Conservation (phyloP, 1,284 basidiomycete genomes). For the Mixia osmundae region DNA sequence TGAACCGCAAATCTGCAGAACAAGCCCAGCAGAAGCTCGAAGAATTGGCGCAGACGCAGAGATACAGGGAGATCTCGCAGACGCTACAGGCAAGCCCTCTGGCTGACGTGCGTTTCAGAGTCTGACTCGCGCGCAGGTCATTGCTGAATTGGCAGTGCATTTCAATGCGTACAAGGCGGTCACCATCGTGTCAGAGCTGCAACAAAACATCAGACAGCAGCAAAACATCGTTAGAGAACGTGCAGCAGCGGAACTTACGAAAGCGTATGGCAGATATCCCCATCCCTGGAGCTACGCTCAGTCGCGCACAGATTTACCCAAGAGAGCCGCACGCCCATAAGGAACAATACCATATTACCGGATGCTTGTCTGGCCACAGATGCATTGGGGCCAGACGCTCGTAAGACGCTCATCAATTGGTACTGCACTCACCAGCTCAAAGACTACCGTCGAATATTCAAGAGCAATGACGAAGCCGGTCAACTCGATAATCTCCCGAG, state of each 20-base stretch:
- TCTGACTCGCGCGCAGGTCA: too few species aligned
- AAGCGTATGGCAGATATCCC: too few species aligned
- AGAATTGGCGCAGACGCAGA: slow-evolving; percentile 45
- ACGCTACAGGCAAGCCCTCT: slow-evolving; percentile 30
- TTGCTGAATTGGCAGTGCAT: too few species aligned
- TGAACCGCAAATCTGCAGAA: neutral
- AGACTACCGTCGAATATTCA: slow-evolving; percentile 91
- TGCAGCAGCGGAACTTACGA: too few species aligned
- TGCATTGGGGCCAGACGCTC: slow-evolving; percentile 56
- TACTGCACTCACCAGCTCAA: slow-evolving; percentile 77
- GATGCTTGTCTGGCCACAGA: slow-evolving; percentile 68
- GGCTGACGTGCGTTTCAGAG: too few species aligned
- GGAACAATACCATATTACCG: slow-evolving; percentile 16
- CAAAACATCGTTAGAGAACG: too few species aligned
- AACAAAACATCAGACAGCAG: too few species aligned
- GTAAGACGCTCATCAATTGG: slow-evolving; percentile 53
- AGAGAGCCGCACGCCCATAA: neutral
- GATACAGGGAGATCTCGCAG: slow-evolving; percentile 60
- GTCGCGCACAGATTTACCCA: slow-evolving; percentile 1
- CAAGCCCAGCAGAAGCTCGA: slow-evolving; percentile 59
- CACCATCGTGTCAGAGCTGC: too few species aligned
- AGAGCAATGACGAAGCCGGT: slow-evolving; percentile 69
- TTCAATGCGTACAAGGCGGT: too few species aligned
- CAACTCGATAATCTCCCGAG: slow-evolving; percentile 86
- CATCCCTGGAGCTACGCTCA: too few species aligned